Evolutionary conservation across 2,329 filamentous ascomycete species (phyloP), one percentile per base, ranked within the genome.

Genomic region (Aspergillus sojae): DNA sequence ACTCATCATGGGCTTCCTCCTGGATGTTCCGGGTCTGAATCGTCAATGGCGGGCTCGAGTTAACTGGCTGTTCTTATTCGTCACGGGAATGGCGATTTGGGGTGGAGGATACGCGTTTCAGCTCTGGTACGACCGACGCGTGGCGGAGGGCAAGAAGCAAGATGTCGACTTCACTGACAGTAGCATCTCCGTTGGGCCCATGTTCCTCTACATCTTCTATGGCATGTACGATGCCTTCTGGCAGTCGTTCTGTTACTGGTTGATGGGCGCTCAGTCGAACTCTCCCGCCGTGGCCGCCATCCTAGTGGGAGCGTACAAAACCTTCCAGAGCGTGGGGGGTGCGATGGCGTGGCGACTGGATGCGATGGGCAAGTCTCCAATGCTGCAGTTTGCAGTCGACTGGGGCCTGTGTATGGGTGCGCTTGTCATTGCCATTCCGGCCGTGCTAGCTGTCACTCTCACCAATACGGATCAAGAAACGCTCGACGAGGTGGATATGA

Each of bases 171-270:
- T 81, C 65, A 82, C 75, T 12, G 70, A 80, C 36, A 83, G 81
- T 43, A 66, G 75, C 46, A 79, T 83, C 46, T 89, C 85, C 58
- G 81, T 83, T 6, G 88, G 88, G 0, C 88, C 88, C 11, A 89
- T 91, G 70, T 86, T 90, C 70, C 79, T 91, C 16, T 91, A 90
- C 79, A 88, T 91, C 73, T 90, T 89, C 77, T 91, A 90, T 72
- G 89, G 89, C 46, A 83, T 86, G 65, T 89, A 88, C 71, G 89
- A 91, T 72, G 87, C 88, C 1, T 81, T 88, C 21, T 91, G 87
- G 87, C 88, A 91, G 74, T 86, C 85, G 2, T 84, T 80, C 66
- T 85, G 87, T 58, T 89, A 90, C 79, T 90, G 87, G 87, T 71
- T 83, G n/a, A 80, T 83, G 60, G 81, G 82, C 12, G 79, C 81